These are phyloP conservation scores for Trichomonas vaginalis DNA, from an alignment of 208 protist genomes.

Conservation along the genomic window DNA sequence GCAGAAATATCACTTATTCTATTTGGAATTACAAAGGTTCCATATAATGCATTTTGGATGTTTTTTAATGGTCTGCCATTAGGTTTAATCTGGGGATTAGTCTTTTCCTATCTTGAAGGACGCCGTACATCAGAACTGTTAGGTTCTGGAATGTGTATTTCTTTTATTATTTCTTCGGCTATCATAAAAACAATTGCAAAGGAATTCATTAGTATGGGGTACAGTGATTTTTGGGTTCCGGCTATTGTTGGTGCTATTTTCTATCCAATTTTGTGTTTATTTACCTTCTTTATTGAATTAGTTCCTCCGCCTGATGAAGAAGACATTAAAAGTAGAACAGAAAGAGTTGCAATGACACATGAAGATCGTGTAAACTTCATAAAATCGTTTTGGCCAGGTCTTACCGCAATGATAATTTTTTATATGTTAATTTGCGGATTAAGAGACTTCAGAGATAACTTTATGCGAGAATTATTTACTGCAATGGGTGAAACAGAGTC, in stretches of 20 bases:
- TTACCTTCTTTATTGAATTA: not conserved
- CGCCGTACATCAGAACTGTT: not conserved
- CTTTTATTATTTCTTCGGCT: not conserved
- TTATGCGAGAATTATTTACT: not conserved
- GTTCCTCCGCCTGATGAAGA: not conserved
- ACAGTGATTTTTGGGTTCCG: not conserved
- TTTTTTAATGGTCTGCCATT: not conserved
- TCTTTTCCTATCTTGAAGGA: not conserved
- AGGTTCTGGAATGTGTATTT: not conserved
- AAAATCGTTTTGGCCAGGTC: not conserved
- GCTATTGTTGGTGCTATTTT: not conserved
- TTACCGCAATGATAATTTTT: not conserved
- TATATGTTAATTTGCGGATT: not conserved
- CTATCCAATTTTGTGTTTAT: not conserved
- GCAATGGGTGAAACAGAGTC: not conserved
- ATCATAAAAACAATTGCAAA: not conserved
- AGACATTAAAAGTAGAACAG: not conserved
- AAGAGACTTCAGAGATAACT: constrained; percentile 4
- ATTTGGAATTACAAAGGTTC: not conserved
- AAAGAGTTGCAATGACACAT: not conserved
- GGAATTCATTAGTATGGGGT: not conserved
- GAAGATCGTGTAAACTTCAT: not conserved
- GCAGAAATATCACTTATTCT: not conserved
- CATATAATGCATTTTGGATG: not conserved
- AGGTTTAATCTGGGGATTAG: not conserved